These are phyloP conservation scores for Arctium lappa DNA, from an alignment of 129 eudicot species.

Conservation along the genomic window DNA sequence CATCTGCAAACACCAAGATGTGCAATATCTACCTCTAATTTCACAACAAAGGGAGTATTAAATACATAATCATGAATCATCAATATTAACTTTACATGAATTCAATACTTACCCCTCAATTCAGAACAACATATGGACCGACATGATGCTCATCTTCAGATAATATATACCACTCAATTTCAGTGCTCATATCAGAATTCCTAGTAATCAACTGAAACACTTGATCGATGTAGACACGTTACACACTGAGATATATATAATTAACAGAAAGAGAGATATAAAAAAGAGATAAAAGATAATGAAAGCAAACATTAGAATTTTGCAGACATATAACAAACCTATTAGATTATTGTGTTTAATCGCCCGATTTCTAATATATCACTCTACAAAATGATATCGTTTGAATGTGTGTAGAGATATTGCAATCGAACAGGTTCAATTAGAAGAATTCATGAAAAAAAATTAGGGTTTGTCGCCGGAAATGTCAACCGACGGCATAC, in stretches of 20 bases:
- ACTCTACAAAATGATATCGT: neutral
- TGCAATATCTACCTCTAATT: neutral
- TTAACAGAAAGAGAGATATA: neutral
- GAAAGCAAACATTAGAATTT: neutral
- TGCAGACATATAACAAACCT: slow-evolving; percentile 1
- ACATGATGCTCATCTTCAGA: slow-evolving; percentile 65
- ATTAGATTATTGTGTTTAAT: neutral
- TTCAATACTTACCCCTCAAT: slow-evolving; percentile 57
- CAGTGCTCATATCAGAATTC: slow-evolving; percentile 35
- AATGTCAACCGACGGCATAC: slow-evolving; percentile 21
- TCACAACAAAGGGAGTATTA: neutral
- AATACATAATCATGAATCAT: neutral
- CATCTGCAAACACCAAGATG: neutral
- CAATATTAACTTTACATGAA: neutral
- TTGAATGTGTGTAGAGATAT: neutral
- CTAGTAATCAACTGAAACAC: slow-evolving; percentile 17
- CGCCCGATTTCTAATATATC: neutral
- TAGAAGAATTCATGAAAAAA: neutral
- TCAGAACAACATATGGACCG: slow-evolving; percentile 84
- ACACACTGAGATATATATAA: neutral
- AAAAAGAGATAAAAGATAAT: neutral
- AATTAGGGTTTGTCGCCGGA: slow-evolving; percentile 34
- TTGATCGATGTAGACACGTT: neutral
- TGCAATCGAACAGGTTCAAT: neutral
- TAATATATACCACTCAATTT: slow-evolving; percentile 81